Evolutionary conservation across 176 grass and related monocot species (phyloP).

Genomic region (Alopecurus myosuroides): DNA sequence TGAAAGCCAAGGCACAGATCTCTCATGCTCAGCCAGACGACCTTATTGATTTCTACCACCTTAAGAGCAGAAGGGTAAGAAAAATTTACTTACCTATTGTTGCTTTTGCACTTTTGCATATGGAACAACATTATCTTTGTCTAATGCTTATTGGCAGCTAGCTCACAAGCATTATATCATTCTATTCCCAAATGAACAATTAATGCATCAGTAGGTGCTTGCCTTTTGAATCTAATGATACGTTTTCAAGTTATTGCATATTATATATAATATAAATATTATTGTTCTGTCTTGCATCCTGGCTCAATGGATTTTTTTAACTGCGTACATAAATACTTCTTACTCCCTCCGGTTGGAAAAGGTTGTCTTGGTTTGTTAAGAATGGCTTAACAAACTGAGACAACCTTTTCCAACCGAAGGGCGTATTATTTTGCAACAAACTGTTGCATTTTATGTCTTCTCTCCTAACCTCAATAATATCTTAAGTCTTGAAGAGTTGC

Average conservation of each 20-base stretch:
- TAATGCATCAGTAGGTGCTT: background rate
- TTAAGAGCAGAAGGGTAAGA: too few species aligned
- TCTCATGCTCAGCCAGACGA: too few species aligned
- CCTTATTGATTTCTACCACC: too few species aligned
- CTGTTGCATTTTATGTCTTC: background rate
- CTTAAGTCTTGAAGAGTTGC: background rate
- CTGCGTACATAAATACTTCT: background rate
- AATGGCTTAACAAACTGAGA: too few species aligned
- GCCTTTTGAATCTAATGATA: background rate
- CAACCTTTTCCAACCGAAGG: too few species aligned
- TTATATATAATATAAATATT: background rate
- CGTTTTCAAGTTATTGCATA: background rate
- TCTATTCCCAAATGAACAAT: background rate
- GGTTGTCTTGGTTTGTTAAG: too few species aligned
- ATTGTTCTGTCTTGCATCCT: background rate
- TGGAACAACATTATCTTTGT: background rate
- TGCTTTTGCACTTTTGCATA: constrained; percentile 1
- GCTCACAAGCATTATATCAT: background rate
- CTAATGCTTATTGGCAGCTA: background rate
- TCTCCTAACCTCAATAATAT: background rate
- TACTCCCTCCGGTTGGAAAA: too few species aligned
- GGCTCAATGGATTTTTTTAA: background rate
- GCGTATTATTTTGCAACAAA: background rate
- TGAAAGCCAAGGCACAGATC: too few species aligned
- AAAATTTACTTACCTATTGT: background rate